A percentile compares a stretch with the other conserved stretches of the same genome.
phyloP scores from a whole-genome alignment of 176 grass and related monocot species.

The sorghum (Sorghum bicolor) region Sorghum_bicolor_NCBIv3 NC_012875.2:59849001-59849500 shows the following conservation, averaged over 20 bases:
- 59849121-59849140: not conserved
- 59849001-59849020: not conserved
- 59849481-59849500: slow-evolving; percentile 96
- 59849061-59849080: slow-evolving; percentile 9
- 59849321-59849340: slow-evolving; percentile 65
- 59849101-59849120: not conserved
- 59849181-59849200: not conserved
- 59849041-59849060: not conserved
- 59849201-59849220: slow-evolving; percentile 6
- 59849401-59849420: slow-evolving; percentile 14
- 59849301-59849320: slow-evolving; percentile 99
- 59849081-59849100: not conserved
- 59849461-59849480: slow-evolving; percentile 96
- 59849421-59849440: slow-evolving; percentile 95
- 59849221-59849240: slow-evolving; percentile 67
- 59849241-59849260: slow-evolving; percentile 95
- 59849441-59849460: slow-evolving; percentile 93
- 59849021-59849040: slow-evolving; percentile 6
- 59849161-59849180: slow-evolving; percentile 7
- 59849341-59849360: slow-evolving; percentile 23
- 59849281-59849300: slow-evolving; percentile 92
- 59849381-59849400: slow-evolving; percentile 27
- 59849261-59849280: slow-evolving; percentile 97
- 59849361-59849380: slow-evolving; percentile 19
- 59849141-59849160: slow-evolving; percentile 8